Percentiles rank a stretch among this genome's conserved stretches.
Conservation (phyloP, 176 grass and related monocot species). For the Bothriochloa decipiens region DNA sequence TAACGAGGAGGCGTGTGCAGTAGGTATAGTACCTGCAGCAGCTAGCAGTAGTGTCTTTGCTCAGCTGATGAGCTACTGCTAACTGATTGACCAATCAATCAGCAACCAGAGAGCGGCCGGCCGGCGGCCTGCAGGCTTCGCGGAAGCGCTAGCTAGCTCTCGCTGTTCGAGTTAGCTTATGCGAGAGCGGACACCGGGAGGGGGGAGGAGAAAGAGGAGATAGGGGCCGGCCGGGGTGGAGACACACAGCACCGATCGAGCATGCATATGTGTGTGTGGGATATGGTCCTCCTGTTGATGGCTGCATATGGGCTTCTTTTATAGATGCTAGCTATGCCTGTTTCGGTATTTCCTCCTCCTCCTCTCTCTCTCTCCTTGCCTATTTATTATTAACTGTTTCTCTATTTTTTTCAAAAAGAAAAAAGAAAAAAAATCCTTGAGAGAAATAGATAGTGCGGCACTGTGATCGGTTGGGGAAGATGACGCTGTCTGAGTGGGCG, state of each 20-base stretch:
- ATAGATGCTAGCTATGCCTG: conserved; percentile 43
- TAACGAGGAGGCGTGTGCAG: background rate
- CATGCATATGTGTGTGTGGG: conserved; percentile 18
- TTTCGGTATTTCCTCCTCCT: background rate
- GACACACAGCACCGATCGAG: conserved; percentile 27
- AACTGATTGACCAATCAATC: conserved; percentile 47
- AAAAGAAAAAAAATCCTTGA: background rate
- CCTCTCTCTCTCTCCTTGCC: background rate
- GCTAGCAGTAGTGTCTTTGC: background rate
- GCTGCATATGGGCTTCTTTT: conserved; percentile 51
- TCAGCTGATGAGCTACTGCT: conserved; percentile 5
- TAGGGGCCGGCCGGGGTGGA: background rate
- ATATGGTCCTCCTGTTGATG: conserved; percentile 57
- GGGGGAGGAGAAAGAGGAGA: background rate
- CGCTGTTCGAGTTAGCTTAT: conserved; percentile 36
- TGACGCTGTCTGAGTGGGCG: conserved; percentile 33
- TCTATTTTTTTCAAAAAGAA: background rate
- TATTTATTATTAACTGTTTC: conserved; percentile 22
- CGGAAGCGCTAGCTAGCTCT: conserved; percentile 22
- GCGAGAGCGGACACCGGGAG: conserved; percentile 6
- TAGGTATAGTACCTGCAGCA: conserved; percentile 15
- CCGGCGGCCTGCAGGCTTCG: conserved; percentile 15
- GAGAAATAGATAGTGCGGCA: conserved; percentile 11
- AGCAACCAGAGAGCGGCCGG: conserved; percentile 22
- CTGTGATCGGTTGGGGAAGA: conserved; percentile 37